Conservation (phyloP, 2,329 filamentous ascomycete genomes). For the Penicillium sp. region DNA sequence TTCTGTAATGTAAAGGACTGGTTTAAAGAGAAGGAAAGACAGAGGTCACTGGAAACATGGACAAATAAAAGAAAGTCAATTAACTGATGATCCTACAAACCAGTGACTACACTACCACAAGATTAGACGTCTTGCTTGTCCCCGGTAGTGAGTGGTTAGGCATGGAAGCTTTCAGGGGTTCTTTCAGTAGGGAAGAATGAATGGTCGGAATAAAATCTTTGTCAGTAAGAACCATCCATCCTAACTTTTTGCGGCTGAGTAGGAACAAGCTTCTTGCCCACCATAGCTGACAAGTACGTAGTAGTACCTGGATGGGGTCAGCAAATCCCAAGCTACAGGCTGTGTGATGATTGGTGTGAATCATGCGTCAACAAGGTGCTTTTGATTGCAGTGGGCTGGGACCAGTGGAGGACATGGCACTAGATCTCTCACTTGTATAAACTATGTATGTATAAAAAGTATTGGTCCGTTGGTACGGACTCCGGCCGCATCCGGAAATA, state of each 20-base stretch:
- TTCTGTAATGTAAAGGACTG: background rate
- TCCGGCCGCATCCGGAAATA: background rate
- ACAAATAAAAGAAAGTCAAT: background rate
- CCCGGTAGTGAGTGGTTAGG: background rate
- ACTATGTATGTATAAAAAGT: background rate
- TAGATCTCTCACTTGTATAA: too few species aligned
- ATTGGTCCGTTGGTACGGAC: background rate
- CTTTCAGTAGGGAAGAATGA: background rate
- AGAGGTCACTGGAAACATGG: background rate
- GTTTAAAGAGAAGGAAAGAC: background rate
- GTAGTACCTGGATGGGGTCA: background rate
- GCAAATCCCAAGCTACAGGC: background rate
- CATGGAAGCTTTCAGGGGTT: background rate
- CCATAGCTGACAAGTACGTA: background rate
- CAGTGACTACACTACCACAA: background rate
- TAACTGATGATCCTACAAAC: background rate
- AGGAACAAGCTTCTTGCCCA: background rate
- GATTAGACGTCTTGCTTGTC: background rate
- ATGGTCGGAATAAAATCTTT: background rate
- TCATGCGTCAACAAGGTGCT: background rate
- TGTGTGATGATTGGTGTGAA: background rate
- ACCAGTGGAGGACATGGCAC: too few species aligned
- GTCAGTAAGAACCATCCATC: background rate
- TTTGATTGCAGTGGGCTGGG: background rate
- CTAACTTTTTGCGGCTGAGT: constrained; percentile 5